A percentile compares a stretch with the other conserved stretches of the same genome.
Conservation (phyloP, 768 basidiomycete genomes). For the Pholiota conissans region DNA sequence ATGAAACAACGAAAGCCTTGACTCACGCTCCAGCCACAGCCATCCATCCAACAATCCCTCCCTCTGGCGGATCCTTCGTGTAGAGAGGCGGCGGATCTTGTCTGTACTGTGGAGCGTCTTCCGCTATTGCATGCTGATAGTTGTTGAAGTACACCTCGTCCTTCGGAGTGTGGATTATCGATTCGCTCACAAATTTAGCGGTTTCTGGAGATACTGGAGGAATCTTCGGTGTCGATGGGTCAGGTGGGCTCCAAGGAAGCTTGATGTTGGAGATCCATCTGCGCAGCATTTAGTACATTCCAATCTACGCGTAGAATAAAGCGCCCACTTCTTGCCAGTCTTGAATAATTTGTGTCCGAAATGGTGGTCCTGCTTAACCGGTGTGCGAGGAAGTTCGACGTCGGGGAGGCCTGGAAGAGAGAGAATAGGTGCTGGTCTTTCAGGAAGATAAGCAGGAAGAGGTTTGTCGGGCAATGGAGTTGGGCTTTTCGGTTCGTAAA, state of each 20-base stretch:
- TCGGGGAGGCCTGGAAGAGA: constrained; percentile 24
- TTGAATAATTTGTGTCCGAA: constrained; percentile 18
- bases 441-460: constrained; percentile 18
- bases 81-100: constrained; percentile 24
- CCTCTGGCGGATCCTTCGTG: constrained; percentile 30
- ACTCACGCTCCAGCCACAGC: constrained; percentile 46
- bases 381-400: constrained; percentile 17
- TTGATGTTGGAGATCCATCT: constrained; percentile 22
- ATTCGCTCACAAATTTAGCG: constrained; percentile 15
- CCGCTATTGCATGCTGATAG: constrained; percentile 11
- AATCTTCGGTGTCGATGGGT: constrained; percentile 16
- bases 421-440: constrained; percentile 24
- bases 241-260: constrained; percentile 15
- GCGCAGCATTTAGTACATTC: background rate
- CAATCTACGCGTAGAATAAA: background rate
- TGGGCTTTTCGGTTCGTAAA: constrained; percentile 21
- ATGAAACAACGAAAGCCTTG: background rate
- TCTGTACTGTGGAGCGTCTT: constrained; percentile 12
- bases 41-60: constrained; percentile 41
- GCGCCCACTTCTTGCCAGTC: constrained; percentile 16
- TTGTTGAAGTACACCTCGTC: constrained; percentile 14
- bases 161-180: constrained; percentile 11
- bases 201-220: constrained; percentile 25
- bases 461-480: constrained; percentile 13
- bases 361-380: constrained; percentile 11